Percentiles rank a stretch among this genome's conserved stretches.
phyloP scores from a whole-genome alignment of 2,329 filamentous ascomycete genomes.

The Xylaria digitata region DNA sequence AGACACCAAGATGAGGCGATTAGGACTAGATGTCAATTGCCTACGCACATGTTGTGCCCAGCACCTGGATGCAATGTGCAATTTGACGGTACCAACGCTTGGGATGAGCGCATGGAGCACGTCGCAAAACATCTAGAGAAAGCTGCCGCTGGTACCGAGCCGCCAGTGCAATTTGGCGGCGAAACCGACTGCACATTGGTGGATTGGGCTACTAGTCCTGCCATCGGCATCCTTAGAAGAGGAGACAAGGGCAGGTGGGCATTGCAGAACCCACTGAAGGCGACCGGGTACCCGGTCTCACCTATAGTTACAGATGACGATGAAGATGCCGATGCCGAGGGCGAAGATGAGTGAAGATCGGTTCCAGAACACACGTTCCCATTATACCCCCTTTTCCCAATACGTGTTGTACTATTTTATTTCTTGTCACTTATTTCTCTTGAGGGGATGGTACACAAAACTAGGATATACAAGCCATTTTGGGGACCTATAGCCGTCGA shows the following conservation, averaged over 20 bases:
- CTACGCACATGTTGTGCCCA: constrained; percentile 70
- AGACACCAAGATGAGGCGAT: constrained; percentile 69
- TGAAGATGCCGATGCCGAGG: constrained; percentile 48
- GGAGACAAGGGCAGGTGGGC: constrained; percentile 45
- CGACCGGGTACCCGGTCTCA: constrained; percentile 26
- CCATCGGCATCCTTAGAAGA: constrained; percentile 47
- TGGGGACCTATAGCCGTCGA: background rate
- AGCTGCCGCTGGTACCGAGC: constrained; percentile 52
- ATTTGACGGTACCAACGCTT: constrained; percentile 73
- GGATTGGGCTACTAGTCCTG: constrained; percentile 48
- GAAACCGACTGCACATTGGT: constrained; percentile 46
- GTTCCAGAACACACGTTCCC: background rate
- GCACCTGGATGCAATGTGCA: constrained; percentile 66
- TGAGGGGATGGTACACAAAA: constrained; percentile 23
- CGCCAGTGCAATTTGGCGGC: constrained; percentile 45
- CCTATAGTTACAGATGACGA: constrained; percentile 17
- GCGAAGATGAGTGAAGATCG: constrained; percentile 44
- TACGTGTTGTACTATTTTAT: constrained; percentile 14
- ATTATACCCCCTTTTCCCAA: constrained; percentile 22
- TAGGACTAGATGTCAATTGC: constrained; percentile 69
- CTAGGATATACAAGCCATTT: background rate
- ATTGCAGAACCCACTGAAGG: constrained; percentile 48
- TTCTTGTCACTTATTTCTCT: constrained; percentile 16
- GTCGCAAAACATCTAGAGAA: constrained; percentile 82
- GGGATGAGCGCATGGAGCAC: constrained; percentile 90